These are phyloP conservation scores for Luvunga scandens DNA, from an alignment of 345 rosid species.

Conservation along the genomic window DNA sequence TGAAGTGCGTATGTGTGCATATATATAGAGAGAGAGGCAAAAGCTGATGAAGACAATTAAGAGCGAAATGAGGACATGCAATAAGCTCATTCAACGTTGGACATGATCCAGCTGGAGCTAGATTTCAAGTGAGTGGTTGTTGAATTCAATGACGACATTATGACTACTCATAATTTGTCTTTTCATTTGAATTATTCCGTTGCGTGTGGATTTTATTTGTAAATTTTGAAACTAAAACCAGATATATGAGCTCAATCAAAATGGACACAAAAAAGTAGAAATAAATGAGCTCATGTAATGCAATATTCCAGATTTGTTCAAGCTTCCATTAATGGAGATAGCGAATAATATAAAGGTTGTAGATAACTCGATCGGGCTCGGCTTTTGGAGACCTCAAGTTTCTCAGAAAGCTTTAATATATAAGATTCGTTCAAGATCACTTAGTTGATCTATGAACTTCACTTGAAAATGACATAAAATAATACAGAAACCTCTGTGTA, in stretches of 20 bases:
- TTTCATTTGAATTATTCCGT: not conserved
- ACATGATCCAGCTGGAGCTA: not conserved
- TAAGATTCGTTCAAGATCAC: not conserved
- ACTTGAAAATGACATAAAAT: not conserved
- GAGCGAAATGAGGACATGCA: not conserved
- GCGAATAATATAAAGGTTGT: not conserved
- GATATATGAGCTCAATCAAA: not conserved
- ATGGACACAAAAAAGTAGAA: not conserved
- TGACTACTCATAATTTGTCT: not conserved
- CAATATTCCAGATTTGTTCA: not conserved
- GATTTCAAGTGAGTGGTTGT: not conserved
- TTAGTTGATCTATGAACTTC: not conserved
- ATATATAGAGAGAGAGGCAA: not conserved
- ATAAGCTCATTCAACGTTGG: not conserved
- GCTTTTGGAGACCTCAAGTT: not conserved
- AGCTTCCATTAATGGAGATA: not conserved
- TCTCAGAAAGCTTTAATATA: not conserved
- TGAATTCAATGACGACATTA: slow-evolving; percentile 4
- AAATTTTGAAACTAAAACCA: not conserved
- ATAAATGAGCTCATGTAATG: not conserved
- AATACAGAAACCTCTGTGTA: too few relatives aligned
- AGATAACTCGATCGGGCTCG: not conserved
- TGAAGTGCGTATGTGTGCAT: not conserved
- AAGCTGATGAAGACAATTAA: not conserved
- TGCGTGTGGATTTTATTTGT: not conserved